Percentiles rank a stretch among this genome's conserved stretches.
Evolutionary conservation across 208 protist species (phyloP).

Genomic region (Leishmania turanica): DNA sequence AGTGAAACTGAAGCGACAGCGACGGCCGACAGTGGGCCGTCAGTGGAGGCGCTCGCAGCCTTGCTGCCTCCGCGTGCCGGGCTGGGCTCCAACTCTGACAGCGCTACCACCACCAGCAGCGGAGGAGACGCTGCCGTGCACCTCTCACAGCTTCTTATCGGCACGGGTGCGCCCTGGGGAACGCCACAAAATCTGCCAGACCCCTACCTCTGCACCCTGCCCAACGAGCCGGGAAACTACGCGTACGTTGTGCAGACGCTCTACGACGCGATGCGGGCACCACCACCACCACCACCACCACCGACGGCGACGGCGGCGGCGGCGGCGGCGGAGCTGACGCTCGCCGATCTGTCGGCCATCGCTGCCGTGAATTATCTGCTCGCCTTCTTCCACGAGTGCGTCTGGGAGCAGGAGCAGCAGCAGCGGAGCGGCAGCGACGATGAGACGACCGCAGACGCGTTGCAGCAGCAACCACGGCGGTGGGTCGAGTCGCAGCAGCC

Average conservation of each 20-base stretch:
- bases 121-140: constrained; percentile 3
- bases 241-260: constrained; percentile 54
- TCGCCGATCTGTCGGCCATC: constrained; percentile 22
- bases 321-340: background rate
- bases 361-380: constrained; percentile 49
- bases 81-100: background rate
- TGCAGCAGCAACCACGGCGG: no score
- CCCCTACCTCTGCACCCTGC: constrained; percentile 55
- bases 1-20: background rate
- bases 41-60: constrained; percentile 10
- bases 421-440: no score
- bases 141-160: constrained; percentile 66
- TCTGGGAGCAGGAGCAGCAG: background rate
- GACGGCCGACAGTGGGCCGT: background rate
- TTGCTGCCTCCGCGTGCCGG: constrained; percentile 7
- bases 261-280: constrained; percentile 33
- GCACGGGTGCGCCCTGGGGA: constrained; percentile 64
- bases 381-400: constrained; percentile 42
- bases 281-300: background rate
- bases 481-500: constrained; percentile 9
- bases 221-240: constrained; percentile 85
- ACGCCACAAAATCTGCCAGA: constrained; percentile 83
- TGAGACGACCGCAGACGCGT: no score
- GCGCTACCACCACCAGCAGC: background rate
- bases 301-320: no score